These are phyloP conservation scores for Fusarium concolor DNA, from an alignment of 2,329 filamentous ascomycete genomes.

Conservation along the genomic window DNA sequence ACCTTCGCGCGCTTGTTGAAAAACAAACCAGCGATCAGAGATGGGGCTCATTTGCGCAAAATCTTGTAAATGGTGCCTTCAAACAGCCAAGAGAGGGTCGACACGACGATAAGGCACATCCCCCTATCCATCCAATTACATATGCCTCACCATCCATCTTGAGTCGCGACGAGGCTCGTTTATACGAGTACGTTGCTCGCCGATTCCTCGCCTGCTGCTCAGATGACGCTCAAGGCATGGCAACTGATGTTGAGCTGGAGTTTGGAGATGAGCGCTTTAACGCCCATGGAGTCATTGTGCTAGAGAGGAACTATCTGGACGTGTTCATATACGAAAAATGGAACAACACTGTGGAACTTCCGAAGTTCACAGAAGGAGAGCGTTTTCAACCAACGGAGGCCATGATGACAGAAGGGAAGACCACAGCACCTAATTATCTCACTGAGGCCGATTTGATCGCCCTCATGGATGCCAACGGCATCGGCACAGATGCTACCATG, in stretches of 20 bases:
- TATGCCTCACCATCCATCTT: constrained; percentile 76
- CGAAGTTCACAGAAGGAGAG: constrained; percentile 82
- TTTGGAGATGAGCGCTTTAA: constrained; percentile 88
- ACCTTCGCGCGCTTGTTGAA: constrained; percentile 80
- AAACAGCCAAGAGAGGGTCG: constrained; percentile 83
- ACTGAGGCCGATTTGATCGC: constrained; percentile 96
- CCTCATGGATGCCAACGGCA: constrained; percentile 98
- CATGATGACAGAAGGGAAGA: constrained; percentile 91
- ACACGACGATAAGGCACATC: constrained; percentile 96
- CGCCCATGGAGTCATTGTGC: constrained; percentile 83
- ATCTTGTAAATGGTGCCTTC: constrained; percentile 80
- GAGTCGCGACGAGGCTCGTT: constrained; percentile 74
- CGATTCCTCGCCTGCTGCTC: constrained; percentile 96
- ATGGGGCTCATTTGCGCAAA: constrained; percentile 86
- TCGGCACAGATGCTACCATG: constrained; percentile 99
- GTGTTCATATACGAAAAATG: constrained; percentile 97
- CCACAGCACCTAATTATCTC: constrained; percentile 83
- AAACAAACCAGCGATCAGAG: constrained; percentile 81
- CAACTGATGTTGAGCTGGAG: constrained; percentile 84
- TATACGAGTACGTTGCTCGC: constrained; percentile 93
- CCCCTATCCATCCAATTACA: constrained; percentile 95
- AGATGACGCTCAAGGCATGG: constrained; percentile 88
- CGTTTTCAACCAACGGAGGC: constrained; percentile 89
- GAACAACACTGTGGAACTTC: constrained; percentile 87
- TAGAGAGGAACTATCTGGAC: constrained; percentile 92